A percentile compares a stretch with the other conserved stretches of the same genome.
phyloP scores from a whole-genome alignment of 1,139 yeast genomes.

The Sugiyamaella xylanicola region DNA sequence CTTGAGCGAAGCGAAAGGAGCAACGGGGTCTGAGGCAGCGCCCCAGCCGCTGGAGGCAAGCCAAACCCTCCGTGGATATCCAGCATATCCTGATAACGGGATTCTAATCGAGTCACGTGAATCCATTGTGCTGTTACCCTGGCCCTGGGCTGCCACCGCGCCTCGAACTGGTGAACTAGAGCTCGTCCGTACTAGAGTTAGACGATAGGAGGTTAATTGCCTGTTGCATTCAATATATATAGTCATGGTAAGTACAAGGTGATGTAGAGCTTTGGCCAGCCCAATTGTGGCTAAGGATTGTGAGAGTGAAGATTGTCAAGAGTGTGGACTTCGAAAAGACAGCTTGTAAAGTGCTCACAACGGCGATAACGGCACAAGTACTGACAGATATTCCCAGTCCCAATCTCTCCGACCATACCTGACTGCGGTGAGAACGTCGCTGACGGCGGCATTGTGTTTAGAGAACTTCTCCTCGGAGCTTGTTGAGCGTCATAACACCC shows the following conservation, averaged over 20 bases:
- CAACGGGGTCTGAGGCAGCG: neutral
- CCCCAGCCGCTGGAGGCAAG: neutral
- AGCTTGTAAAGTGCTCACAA: too few relatives aligned
- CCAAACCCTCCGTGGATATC: too few relatives aligned
- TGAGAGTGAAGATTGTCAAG: neutral
- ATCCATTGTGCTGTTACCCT: too few relatives aligned
- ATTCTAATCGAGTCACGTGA: too few relatives aligned
- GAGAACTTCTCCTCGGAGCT: conserved; percentile 94
- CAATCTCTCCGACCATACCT: conserved; percentile 96
- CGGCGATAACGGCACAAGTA: neutral
- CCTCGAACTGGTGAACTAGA: too few relatives aligned
- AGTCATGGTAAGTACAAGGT: neutral
- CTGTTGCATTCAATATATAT: neutral
- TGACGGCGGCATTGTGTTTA: conserved; percentile 92
- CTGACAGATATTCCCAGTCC: conserved; percentile 33
- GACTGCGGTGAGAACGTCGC: conserved; percentile 89
- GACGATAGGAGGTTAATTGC: neutral
- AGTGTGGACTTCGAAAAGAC: too few relatives aligned
- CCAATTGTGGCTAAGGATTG: neutral
- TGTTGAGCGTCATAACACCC: conserved; percentile 96
- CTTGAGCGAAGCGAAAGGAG: neutral
- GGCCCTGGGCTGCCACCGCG: too few relatives aligned
- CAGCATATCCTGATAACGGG: too few relatives aligned
- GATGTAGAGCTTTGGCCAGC: too few relatives aligned
- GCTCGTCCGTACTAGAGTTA: too few relatives aligned